These are phyloP conservation scores for Cytospora paraplurivora DNA, from an alignment of 2,329 filamentous ascomycete species.

Conservation along the genomic window DNA sequence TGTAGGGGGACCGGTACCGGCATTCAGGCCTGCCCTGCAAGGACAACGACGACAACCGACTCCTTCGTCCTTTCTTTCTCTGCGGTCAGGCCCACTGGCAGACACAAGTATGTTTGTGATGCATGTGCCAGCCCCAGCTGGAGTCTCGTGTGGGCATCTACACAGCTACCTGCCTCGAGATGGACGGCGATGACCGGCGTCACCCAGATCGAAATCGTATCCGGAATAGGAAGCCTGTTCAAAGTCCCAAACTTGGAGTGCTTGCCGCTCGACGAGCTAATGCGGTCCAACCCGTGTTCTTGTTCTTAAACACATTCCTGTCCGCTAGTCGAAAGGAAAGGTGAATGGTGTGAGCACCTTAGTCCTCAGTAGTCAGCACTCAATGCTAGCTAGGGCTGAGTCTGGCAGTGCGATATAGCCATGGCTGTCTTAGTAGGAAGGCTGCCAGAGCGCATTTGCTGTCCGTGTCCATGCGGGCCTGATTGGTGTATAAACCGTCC, in stretches of 20 bases:
- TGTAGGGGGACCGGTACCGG: too few species aligned
- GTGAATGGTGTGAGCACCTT: neutral
- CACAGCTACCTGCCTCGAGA: too few species aligned
- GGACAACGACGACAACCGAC: too few species aligned
- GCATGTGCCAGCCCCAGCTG: too few species aligned
- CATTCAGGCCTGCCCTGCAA: too few species aligned
- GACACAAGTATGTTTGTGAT: too few species aligned
- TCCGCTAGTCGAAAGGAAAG: neutral
- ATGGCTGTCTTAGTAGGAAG: neutral
- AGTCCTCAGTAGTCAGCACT: constrained; percentile 19
- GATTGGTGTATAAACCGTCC: neutral
- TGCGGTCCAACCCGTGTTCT: constrained; percentile 20
- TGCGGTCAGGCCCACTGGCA: too few species aligned
- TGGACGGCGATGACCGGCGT: too few species aligned
- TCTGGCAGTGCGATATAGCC: constrained; percentile 7
- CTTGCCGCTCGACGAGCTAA: neutral
- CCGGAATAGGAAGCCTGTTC: too few species aligned
- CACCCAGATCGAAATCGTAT: too few species aligned
- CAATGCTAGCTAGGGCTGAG: constrained; percentile 22
- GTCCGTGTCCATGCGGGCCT: neutral
- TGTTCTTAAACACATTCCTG: neutral
- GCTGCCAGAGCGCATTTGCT: neutral
- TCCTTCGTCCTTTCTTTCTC: too few species aligned
- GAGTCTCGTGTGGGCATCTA: too few species aligned
- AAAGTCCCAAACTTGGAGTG: neutral